A percentile compares a stretch with the other conserved stretches of the same genome.
These are phyloP conservation scores for Stevia rebaudiana DNA, from an alignment of 140 eudicot genomes.

Conservation along the genomic window DNA sequence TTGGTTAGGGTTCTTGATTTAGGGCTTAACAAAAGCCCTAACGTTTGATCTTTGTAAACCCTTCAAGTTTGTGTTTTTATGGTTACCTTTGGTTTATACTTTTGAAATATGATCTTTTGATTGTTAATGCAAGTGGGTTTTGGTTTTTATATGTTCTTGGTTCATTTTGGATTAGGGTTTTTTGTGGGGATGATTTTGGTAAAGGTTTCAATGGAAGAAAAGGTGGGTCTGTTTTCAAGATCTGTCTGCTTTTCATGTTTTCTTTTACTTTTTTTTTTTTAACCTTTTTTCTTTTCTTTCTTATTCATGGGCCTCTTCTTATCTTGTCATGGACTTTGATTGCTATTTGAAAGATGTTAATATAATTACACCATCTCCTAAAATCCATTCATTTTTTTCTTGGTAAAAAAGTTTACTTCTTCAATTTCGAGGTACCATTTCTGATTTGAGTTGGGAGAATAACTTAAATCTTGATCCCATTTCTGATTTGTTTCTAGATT, in stretches of 20 bases:
- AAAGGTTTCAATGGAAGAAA: conserved; percentile 45
- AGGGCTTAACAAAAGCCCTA: conserved; percentile 12
- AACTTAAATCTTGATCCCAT: conserved; percentile 10
- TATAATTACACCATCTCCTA: conserved; percentile 22
- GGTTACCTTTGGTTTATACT: conserved; percentile 18
- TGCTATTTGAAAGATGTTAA: conserved; percentile 22
- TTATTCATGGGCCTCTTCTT: conserved; percentile 41
- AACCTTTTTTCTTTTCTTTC: conserved; percentile 7
- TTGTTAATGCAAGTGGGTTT: conserved; percentile 48
- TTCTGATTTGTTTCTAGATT: conserved; percentile 7
- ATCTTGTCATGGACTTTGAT: conserved; percentile 42
- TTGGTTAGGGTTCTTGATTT: conserved; percentile 38
- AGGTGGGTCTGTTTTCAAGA: conserved; percentile 62
- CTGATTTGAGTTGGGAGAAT: neutral
- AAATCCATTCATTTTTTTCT: conserved; percentile 15
- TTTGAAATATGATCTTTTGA: conserved; percentile 28
- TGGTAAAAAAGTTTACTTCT: conserved; percentile 5
- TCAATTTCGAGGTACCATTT: conserved; percentile 16
- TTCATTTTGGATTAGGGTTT: conserved; percentile 43
- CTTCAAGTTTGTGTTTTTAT: conserved; percentile 34
- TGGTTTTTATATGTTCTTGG: conserved; percentile 22
- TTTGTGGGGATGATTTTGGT: conserved; percentile 55
- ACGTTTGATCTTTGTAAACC: conserved; percentile 40
- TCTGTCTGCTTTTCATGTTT: conserved; percentile 56
- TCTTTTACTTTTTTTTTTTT: conserved; percentile 32